Evolutionary conservation across 1,284 basidiomycete genomes (phyloP).

Genomic region (Salmacisia buchloeana): DNA sequence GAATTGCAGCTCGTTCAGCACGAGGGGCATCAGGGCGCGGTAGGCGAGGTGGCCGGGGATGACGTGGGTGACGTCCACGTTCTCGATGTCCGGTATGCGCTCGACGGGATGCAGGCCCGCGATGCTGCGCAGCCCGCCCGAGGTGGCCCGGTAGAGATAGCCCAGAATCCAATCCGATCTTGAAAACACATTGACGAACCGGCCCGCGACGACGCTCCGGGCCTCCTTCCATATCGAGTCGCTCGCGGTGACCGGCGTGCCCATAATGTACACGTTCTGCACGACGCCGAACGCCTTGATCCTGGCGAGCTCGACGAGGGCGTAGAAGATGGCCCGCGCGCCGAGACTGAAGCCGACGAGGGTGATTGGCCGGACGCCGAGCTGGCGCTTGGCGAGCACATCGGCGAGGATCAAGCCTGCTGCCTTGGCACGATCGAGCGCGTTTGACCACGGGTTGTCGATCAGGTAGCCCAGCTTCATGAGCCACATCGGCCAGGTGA

Average conservation of each 20-base stretch:
- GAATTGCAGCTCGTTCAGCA: slow-evolving; percentile 48
- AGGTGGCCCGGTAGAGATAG: slow-evolving; percentile 46
- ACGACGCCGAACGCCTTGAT: slow-evolving; percentile 47
- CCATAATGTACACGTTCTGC: slow-evolving; percentile 49
- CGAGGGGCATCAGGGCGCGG: slow-evolving; percentile 46
- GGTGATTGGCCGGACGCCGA: slow-evolving; percentile 49
- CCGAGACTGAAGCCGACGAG: slow-evolving; percentile 48
- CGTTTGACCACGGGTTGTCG: slow-evolving; percentile 51
- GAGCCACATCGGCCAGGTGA: slow-evolving; percentile 49
- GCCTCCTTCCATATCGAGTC: slow-evolving; percentile 45
- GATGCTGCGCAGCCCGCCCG: slow-evolving; percentile 46
- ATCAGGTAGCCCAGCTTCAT: slow-evolving; percentile 48
- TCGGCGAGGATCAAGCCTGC: slow-evolving; percentile 49
- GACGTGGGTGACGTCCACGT: slow-evolving; percentile 46
- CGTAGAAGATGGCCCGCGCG: slow-evolving; percentile 48
- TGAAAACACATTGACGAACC: slow-evolving; percentile 45
- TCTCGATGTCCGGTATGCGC: slow-evolving; percentile 44
- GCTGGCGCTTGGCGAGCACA: slow-evolving; percentile 37
- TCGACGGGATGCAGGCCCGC: slow-evolving; percentile 47
- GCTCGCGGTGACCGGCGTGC: slow-evolving; percentile 43
- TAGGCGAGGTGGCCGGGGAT: slow-evolving; percentile 48
- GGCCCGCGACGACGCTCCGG: slow-evolving; percentile 40
- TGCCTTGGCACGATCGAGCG: slow-evolving; percentile 41
- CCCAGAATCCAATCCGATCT: slow-evolving; percentile 49
- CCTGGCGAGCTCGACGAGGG: slow-evolving; percentile 40